Evolutionary conservation across 129 eudicot species (phyloP).

Genomic region (Dittrichia graveolens): DNA sequence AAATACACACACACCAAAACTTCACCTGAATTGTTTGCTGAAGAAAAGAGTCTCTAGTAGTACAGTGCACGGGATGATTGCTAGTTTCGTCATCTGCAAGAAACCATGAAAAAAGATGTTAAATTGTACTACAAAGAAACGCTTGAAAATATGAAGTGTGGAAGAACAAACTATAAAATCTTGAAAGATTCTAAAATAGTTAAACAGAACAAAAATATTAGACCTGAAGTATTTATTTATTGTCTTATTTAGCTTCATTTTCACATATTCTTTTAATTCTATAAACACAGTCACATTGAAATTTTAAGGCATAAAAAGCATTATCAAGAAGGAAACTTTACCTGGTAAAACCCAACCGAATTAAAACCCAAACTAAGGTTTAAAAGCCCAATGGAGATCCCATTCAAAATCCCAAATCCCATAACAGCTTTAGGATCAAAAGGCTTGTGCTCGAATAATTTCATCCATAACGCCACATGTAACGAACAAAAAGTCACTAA

Average conservation of each 20-base stretch:
- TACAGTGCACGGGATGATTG: constrained; percentile 91
- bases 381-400: constrained; percentile 88
- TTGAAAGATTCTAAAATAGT: too few species aligned
- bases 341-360: constrained; percentile 97
- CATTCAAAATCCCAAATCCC: constrained; percentile 81
- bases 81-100: constrained; percentile 89
- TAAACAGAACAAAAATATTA: too few species aligned
- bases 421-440: constrained; percentile 81
- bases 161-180: too few species aligned
- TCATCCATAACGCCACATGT: constrained; percentile 73
- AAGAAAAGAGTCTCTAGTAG: constrained; percentile 81
- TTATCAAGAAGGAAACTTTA: constrained; percentile 3
- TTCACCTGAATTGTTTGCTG: constrained; percentile 81
- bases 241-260: too few species aligned
- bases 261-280: too few species aligned
- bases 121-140: too few species aligned
- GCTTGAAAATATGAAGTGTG: too few species aligned
- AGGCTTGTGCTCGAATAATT: constrained; percentile 77
- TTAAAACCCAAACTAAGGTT: constrained; percentile 92
- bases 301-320: too few species aligned
- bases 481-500: constrained; percentile 93
- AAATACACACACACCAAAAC: too few species aligned
- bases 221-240: too few species aligned
- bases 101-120: too few species aligned
- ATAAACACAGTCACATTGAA: too few species aligned